These are phyloP conservation scores for Hypoxylon trugodes DNA, from an alignment of 495 filamentous ascomycete species.

Conservation along the genomic window DNA sequence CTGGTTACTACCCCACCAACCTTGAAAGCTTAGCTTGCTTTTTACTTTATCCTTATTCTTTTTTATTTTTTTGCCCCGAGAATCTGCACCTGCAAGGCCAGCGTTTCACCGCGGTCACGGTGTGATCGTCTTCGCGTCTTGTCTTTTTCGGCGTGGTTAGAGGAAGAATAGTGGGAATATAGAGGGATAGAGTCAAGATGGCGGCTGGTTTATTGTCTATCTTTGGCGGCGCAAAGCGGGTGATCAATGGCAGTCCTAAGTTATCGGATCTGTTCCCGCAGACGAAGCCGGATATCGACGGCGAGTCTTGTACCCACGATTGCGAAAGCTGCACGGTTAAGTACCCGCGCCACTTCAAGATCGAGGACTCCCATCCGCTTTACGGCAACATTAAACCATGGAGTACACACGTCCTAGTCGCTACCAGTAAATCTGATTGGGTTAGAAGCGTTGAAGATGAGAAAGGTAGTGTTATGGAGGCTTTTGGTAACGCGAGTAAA, in stretches of 20 bases:
- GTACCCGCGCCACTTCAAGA: conserved; percentile 73
- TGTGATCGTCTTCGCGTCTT: too few relatives aligned
- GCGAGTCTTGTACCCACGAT: conserved; percentile 88
- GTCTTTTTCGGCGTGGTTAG: too few relatives aligned
- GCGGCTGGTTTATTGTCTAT: conserved; percentile 52
- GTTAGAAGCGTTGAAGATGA: conserved; percentile 89
- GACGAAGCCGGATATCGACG: conserved; percentile 76
- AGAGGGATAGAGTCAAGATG: conserved; percentile 20
- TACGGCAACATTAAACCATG: conserved; percentile 91
- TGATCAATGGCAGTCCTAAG: conserved; percentile 70
- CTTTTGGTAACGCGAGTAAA: conserved; percentile 68
- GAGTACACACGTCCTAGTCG: conserved; percentile 88
- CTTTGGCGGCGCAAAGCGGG: conserved; percentile 50
- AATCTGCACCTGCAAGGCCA: too few relatives aligned
- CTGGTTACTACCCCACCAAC: conserved; percentile 9
- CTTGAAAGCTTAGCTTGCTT: too few relatives aligned
- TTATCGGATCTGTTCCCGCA: conserved; percentile 68
- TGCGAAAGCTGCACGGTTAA: conserved; percentile 82
- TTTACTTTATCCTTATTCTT: too few relatives aligned
- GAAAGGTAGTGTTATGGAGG: conserved; percentile 94
- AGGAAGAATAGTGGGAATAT: background rate
- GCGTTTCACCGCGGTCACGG: too few relatives aligned
- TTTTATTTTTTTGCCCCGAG: too few relatives aligned
- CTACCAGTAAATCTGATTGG: conserved; percentile 96
- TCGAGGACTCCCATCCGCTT: conserved; percentile 80